Evolutionary conservation across 129 eudicot species (phyloP), one percentile per base, ranked within the genome.

Genomic region (Logfia minima): DNA sequence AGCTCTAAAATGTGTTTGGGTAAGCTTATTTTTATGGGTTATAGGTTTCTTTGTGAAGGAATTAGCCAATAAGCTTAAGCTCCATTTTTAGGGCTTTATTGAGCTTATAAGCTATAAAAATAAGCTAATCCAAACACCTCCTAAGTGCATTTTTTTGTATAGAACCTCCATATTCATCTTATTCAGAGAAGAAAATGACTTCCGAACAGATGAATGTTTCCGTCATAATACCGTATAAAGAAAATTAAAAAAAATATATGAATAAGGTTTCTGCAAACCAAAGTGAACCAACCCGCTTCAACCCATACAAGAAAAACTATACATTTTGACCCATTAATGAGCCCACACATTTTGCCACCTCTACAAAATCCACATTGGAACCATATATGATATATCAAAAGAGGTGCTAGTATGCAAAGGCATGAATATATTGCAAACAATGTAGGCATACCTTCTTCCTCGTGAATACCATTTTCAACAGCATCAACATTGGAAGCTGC

Each of bases 391-490:
- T 23, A 29, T 17, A 28, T 52, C n/a, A 31, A 55, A 31, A 22
- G 31, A 11, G 41, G 16, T 70, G 75, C 17, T 16, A 28, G 52
- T 70, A 70, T 41, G 65, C 64, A 79, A 71, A 72, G 17, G 32
- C 32, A 73, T 65, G 70, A 65, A 56, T 10, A 79, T 65, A 64
- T 29, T 0, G 6, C 53, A 13, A 66, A 2, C 13, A 56, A 72
- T 26, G 64, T 35, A 65, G 41, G 53, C 69, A 66, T 81, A 87
- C 97, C 97, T 95, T 95, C 97, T 22, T 84, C 92, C 83, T 87
- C 97, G 61, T 86, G 92, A 66, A 84, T 60, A 59, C 78, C 90
- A 56, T 78, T 85, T 70, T 91, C 94, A 75, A 78, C 78, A 65
- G 77, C 75, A 43, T 82, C 92, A 18, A 78, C 77, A 70, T 75